These are phyloP conservation scores for Tricholoma terreum DNA, from an alignment of 768 basidiomycete genomes.

Conservation along the genomic window DNA sequence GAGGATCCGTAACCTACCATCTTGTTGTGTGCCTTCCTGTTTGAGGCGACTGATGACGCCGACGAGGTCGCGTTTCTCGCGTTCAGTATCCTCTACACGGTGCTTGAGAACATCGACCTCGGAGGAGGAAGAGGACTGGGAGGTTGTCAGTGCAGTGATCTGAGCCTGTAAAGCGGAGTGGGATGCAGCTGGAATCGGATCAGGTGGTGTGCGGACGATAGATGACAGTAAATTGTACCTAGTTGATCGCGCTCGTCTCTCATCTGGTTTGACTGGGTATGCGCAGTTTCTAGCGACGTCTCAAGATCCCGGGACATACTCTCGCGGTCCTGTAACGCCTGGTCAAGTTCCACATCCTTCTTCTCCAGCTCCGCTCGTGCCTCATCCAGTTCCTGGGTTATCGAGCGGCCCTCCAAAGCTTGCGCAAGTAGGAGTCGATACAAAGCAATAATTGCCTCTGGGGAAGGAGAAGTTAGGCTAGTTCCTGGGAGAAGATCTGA, in stretches of 20 bases:
- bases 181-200: constrained; percentile 37
- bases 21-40: constrained; percentile 68
- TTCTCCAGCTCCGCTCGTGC: constrained; percentile 61
- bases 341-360: constrained; percentile 82
- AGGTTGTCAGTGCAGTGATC: constrained; percentile 51
- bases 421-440: constrained; percentile 64
- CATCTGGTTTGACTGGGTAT: constrained; percentile 52
- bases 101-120: constrained; percentile 58
- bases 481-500: constrained; percentile 59
- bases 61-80: constrained; percentile 89
- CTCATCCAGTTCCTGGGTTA: constrained; percentile 67
- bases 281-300: constrained; percentile 43
- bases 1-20: constrained; percentile 51
- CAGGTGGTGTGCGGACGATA: constrained; percentile 15
- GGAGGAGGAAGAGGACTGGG: constrained; percentile 59
- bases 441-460: constrained; percentile 57
- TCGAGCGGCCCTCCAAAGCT: constrained; percentile 49
- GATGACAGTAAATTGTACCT: constrained; percentile 35
- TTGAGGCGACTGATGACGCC: constrained; percentile 80
- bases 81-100: constrained; percentile 71
- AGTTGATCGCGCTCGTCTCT: constrained; percentile 67
- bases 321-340: constrained; percentile 78
- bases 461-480: constrained; percentile 51
- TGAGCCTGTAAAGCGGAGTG: constrained; percentile 50
- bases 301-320: constrained; percentile 57